Base-by-base conservation (phyloP, 164 flowering plant genomes). In the Vitis rupestris region DNA sequence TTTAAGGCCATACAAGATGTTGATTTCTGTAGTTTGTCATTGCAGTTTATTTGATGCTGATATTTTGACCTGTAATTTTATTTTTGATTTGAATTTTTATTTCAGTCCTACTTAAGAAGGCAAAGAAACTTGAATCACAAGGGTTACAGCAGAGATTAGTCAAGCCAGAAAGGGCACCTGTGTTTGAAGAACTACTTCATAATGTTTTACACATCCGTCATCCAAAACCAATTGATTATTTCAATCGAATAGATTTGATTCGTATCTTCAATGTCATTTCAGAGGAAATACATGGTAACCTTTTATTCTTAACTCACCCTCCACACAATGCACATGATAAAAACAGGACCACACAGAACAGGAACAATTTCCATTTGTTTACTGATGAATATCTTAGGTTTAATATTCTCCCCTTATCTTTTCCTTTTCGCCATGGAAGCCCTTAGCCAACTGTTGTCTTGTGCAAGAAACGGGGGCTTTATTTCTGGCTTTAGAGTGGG, bases 251-350 rank as follows among this genome's bases (percentile, higher is more conserved):
- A 55, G 85, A 87, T 59, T 67, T 89, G 72, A 69, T 89, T 74
- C 82, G 85, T 19, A 64, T 82, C 66, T 79, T 87, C 66, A 83
- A 87, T 74, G 68, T 63, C 23, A 82, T 89, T 14, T 86, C 86
- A 37, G 79, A 80, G 74, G 89, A 87, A 72, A 62, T 81, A 17
- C 82, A 74, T 74, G 91, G 94, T 89, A 84, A 70, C 2, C n/a
- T 72, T 61, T 60, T 61, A 29, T n/a, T 47, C 14, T 14, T 64
- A 17, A 5, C 44, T 37, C 66, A 63, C 30, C 59, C 16, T 8
- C 12, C 49, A 23, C 16, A 48, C 16, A 23, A 9, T 61, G 44
- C 52, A 19, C 3, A 1, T 29, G 29, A 37, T 6, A 37, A 37
- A 23, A 3, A 37, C 44, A 37, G 30, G 14, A 11, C 4, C 23